phyloP scores from a whole-genome alignment of 2,329 filamentous ascomycete genomes.

The Aspergillus sp. region DNA sequence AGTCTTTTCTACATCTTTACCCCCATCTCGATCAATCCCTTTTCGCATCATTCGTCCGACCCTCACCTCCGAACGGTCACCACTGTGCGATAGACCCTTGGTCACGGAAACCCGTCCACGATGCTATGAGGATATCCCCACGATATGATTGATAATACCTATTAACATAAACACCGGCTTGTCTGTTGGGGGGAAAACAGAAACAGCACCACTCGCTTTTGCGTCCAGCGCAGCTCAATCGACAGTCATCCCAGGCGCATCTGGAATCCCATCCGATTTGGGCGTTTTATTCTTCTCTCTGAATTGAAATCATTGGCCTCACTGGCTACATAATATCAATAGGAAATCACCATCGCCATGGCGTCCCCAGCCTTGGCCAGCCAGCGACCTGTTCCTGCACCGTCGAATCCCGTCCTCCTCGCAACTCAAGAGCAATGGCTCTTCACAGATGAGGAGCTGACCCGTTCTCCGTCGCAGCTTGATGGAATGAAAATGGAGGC shows the following conservation, averaged over 20 bases:
- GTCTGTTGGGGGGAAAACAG: not conserved
- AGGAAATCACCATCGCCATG: conserved; percentile 10
- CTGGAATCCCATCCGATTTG: no score
- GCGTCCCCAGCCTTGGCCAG: conserved; percentile 21
- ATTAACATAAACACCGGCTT: not conserved
- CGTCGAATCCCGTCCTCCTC: conserved; percentile 46
- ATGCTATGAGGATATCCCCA: conserved; percentile 13
- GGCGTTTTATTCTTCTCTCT: no score
- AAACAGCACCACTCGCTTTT: not conserved
- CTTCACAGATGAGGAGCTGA: conserved; percentile 77
- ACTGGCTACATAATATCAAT: no score
- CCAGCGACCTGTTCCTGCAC: conserved; percentile 28
- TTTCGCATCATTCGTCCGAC: not conserved
- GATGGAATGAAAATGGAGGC: conserved; percentile 74
- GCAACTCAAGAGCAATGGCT: conserved; percentile 73
- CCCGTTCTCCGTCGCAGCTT: conserved; percentile 75
- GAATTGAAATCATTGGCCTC: no score
- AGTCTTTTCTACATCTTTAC: no score
- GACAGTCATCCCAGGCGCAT: not conserved
- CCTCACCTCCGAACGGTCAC: not conserved
- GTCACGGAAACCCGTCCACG: conserved; percentile 2
- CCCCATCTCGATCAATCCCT: not conserved
- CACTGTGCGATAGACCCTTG: not conserved
- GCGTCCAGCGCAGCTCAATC: not conserved
- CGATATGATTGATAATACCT: conserved; percentile 10